phyloP scores from a whole-genome alignment of 768 basidiomycete genomes.

The Auriscalpium vulgare region DNA sequence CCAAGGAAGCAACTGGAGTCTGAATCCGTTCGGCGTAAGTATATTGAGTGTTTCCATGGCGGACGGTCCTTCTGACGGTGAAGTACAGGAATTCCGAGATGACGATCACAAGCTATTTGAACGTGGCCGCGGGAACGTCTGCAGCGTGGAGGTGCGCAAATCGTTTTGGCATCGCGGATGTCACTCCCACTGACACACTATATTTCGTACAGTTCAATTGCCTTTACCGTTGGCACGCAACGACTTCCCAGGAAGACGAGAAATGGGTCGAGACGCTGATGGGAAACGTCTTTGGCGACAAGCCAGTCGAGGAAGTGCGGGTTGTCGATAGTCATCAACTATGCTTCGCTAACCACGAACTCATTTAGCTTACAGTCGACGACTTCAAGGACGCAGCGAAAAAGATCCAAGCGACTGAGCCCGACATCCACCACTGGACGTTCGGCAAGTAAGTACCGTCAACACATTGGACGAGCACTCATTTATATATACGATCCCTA shows the following conservation, averaged over 20 bases:
- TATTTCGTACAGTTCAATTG: constrained; percentile 61
- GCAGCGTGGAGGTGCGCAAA: constrained; percentile 63
- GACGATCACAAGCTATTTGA: constrained; percentile 61
- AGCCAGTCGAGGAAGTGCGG: constrained; percentile 33
- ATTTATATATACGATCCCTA: background rate
- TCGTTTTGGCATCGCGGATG: background rate
- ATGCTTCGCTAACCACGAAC: too few species aligned
- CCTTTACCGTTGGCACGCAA: constrained; percentile 83
- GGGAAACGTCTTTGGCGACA: constrained; percentile 43
- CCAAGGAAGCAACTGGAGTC: constrained; percentile 67
- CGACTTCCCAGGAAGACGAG: constrained; percentile 65
- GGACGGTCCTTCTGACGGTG: background rate
- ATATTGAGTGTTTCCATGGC: background rate
- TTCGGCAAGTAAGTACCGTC: constrained; percentile 44
- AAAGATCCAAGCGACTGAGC: constrained; percentile 32
- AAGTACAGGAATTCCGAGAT: constrained; percentile 52
- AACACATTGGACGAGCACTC: background rate
- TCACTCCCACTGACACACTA: background rate
- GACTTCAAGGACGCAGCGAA: constrained; percentile 46
- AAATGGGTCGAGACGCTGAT: constrained; percentile 54
- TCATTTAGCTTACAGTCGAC: constrained; percentile 25
- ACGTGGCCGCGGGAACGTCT: constrained; percentile 73
- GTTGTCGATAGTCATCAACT: too few species aligned
- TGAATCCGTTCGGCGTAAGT: constrained; percentile 64
- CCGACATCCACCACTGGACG: constrained; percentile 54